Percentiles rank a stretch among this genome's conserved stretches.
Conservation (phyloP, 345 rosid genomes). For the Aquilaria malaccensis region DNA sequence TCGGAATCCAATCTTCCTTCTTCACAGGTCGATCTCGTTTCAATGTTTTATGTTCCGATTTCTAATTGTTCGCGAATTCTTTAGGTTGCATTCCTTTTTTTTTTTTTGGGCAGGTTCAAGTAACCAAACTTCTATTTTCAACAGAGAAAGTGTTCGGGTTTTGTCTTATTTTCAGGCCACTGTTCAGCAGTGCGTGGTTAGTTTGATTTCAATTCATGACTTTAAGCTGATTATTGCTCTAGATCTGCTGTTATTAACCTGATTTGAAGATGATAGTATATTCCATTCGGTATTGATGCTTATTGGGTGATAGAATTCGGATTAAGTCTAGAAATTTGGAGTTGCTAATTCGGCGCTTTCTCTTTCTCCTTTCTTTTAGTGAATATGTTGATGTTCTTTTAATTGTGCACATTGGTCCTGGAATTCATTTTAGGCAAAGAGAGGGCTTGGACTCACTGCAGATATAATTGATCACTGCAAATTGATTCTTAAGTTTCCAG, state of each 20-base stretch:
- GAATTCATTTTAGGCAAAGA: constrained; percentile 48
- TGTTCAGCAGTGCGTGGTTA: constrained; percentile 87
- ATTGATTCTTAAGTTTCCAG: constrained; percentile 76
- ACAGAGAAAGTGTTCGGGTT: constrained; percentile 33
- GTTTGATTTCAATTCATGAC: constrained; percentile 16
- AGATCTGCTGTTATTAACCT: not conserved
- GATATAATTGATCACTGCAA: constrained; percentile 70
- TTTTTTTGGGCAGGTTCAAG: constrained; percentile 27
- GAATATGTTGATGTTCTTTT: not conserved
- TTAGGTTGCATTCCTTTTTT: not conserved
- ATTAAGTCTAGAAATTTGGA: no score
- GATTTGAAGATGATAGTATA: not conserved
- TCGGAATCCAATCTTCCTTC: constrained; percentile 57
- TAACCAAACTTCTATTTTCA: constrained; percentile 24
- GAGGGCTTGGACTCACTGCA: constrained; percentile 88
- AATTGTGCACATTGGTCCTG: not conserved
- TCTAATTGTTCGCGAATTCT: not conserved
- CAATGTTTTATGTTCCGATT: not conserved
- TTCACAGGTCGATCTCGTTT: constrained; percentile 39
- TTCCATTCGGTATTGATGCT: not conserved
- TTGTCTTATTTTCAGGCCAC: constrained; percentile 61
- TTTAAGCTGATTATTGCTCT: constrained; percentile 5
- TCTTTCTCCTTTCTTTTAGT: not conserved
- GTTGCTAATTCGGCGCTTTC: no score
- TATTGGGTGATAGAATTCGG: no score